A percentile compares a stretch with the other conserved stretches of the same genome.
phyloP scores from a whole-genome alignment of 2,329 filamentous ascomycete genomes.

The Paracoccidioides brasiliensis region DNA sequence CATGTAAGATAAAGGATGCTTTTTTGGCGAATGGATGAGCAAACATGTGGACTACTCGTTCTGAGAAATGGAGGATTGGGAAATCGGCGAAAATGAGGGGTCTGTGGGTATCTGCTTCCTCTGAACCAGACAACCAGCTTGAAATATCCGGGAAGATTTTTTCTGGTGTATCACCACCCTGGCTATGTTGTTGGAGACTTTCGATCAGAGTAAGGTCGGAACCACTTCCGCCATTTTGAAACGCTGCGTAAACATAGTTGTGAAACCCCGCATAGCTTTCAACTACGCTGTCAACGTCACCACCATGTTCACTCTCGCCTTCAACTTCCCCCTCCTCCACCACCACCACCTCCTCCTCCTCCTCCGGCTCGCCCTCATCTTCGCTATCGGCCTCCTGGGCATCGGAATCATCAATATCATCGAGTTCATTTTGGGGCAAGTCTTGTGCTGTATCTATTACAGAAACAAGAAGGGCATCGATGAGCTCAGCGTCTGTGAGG shows the following conservation, averaged over 20 bases:
- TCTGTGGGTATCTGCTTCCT: constrained; percentile 8
- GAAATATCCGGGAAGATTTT: constrained; percentile 1
- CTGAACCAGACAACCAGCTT: background rate
- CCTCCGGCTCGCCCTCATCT: background rate
- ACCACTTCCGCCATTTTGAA: background rate
- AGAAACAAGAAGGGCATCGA: background rate
- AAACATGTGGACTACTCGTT: constrained; percentile 26
- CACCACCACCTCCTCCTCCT: background rate
- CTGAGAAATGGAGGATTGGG: constrained; percentile 32
- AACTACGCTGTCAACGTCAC: constrained; percentile 5
- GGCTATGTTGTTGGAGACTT: background rate
- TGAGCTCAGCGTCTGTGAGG: background rate
- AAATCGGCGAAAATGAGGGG: constrained; percentile 18
- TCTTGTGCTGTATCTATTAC: background rate
- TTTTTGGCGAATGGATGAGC: constrained; percentile 20
- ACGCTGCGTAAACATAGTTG: constrained; percentile 10
- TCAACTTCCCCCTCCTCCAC: constrained; percentile 3
- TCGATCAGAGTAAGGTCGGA: background rate
- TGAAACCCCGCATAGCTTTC: constrained; percentile 4
- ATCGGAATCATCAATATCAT: constrained; percentile 9
- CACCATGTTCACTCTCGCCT: constrained; percentile 7
- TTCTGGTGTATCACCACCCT: background rate
- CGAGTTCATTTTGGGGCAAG: background rate
- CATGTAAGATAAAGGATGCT: constrained; percentile 21
- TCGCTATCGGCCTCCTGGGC: constrained; percentile 8